phyloP scores from a whole-genome alignment of 1,139 yeast genomes.

The Groenewaldozyma auringiensis region DNA sequence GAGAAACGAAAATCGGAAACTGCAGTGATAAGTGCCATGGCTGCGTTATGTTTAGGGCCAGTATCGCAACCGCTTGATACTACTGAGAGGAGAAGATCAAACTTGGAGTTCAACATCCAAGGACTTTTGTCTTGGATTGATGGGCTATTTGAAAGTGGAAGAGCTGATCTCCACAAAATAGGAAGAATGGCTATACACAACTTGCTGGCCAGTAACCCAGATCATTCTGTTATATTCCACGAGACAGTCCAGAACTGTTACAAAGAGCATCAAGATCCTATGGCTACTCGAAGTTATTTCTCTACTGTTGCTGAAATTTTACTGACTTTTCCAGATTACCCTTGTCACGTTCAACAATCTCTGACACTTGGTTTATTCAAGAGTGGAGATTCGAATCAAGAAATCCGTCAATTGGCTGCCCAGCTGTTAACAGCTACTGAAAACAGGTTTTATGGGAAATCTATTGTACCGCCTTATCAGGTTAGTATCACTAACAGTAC shows the following conservation, averaged over 20 bases:
- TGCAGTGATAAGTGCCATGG: constrained; percentile 77
- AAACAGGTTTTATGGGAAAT: constrained; percentile 41
- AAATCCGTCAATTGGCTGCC: constrained; percentile 57
- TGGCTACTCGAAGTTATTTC: constrained; percentile 57
- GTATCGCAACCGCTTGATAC: constrained; percentile 23
- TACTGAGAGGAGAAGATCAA: constrained; percentile 27
- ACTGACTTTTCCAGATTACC: constrained; percentile 35
- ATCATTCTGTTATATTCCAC: constrained; percentile 47
- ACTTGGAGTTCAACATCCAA: constrained; percentile 62
- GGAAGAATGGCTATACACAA: constrained; percentile 71
- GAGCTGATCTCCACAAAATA: constrained; percentile 51
- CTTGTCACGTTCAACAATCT: constrained; percentile 47
- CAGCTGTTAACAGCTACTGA: constrained; percentile 52
- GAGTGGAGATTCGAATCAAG: constrained; percentile 56
- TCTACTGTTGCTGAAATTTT: constrained; percentile 60
- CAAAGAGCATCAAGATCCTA: constrained; percentile 31
- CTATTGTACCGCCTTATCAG: constrained; percentile 42
- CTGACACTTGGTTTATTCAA: constrained; percentile 60
- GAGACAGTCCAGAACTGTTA: constrained; percentile 65
- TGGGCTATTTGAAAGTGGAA: constrained; percentile 52
- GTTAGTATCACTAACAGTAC: constrained; percentile 61
- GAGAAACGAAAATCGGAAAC: constrained; percentile 66
- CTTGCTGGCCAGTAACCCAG: constrained; percentile 53
- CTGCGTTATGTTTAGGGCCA: constrained; percentile 54
- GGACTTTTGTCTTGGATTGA: constrained; percentile 74